Base-by-base conservation (phyloP, 179 eudicot genomes). In the Corrigiola litoralis region DNA sequence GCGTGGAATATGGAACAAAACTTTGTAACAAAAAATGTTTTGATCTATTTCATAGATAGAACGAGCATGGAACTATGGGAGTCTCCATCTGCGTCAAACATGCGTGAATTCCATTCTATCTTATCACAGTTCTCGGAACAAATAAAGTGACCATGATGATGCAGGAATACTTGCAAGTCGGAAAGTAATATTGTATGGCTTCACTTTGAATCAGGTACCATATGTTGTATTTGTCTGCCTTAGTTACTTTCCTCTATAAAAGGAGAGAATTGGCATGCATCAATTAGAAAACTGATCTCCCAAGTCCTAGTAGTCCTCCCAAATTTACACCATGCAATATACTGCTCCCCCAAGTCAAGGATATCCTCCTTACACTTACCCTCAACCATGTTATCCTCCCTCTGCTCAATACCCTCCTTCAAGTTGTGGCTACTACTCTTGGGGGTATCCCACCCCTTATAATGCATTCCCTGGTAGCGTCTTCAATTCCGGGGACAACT, bases 371-470 rank as follows among this genome's bases (percentile, higher is more conserved):
- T 63, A 41, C 53, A 47, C 29, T 23, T 29, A 58, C 24, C 65
- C 68, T 32, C 54, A 51, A 54, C 53, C 68, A 17, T 24, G 50
- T 6, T 34, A 47, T 61, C 62, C 44, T 5, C 73, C 61, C 6
- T 21, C 38, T 38, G 24, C 58, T 59, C 65, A 59, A 28, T 59
- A 60, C 31, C 32, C 47, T 5, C 54, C 67, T 20, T 14, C 77
- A 2, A 63, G 62, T 16, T 68, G 65, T 29, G 61, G 66, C 2
- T 75, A 69, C 63, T 58, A 69, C n/a, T 51, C 79, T n/a, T 75
- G 74, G 74, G 74, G 63, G 5, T 75, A 34, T 8, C 79, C 79
- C 0, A 65, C 79, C 32, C 68, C 79, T 14, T 72, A 72, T 51
- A 72, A 65, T 53, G 66, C 75, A 18, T 65, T 72, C 1, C 71